Evolutionary conservation across 2,329 filamentous ascomycete species (phyloP).

Genomic region (Ophiocordyceps camponoti-saundersi): DNA sequence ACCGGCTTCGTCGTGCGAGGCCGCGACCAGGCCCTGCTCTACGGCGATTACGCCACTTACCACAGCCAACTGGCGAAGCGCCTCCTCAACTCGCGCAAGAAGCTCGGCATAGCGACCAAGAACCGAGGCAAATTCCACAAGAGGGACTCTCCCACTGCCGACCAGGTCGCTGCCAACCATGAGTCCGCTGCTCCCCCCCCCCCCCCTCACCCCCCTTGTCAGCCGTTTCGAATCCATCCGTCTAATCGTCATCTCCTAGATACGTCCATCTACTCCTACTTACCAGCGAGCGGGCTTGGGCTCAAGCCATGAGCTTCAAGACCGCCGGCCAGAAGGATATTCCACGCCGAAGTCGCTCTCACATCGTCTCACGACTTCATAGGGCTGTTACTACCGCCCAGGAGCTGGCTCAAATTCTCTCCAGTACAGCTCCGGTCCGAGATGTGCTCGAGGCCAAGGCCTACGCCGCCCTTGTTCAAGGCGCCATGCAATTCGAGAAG

Average conservation of each 20-base stretch:
- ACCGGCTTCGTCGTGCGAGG: constrained; percentile 67
- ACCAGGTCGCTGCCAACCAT: constrained; percentile 56
- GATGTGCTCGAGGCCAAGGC: constrained; percentile 76
- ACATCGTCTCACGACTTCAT: constrained; percentile 73
- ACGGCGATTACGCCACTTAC: constrained; percentile 81
- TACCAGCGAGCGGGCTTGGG: constrained; percentile 81
- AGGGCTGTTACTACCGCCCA: constrained; percentile 62
- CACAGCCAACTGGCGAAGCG: constrained; percentile 63
- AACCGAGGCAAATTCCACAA: constrained; percentile 73
- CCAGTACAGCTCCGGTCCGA: constrained; percentile 39
- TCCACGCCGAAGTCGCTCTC: constrained; percentile 61
- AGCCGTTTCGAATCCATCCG: neutral
- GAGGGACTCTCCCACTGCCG: constrained; percentile 52
- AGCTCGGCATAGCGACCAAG: constrained; percentile 66
- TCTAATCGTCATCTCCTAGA: constrained; percentile 24
- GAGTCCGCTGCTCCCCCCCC: constrained; percentile 37
- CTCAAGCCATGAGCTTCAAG: constrained; percentile 91
- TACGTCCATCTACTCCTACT: constrained; percentile 67
- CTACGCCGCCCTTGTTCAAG: constrained; percentile 62
- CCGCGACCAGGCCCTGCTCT: constrained; percentile 67
- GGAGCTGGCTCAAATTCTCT: constrained; percentile 48
- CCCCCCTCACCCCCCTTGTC: neutral
- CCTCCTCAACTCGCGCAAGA: constrained; percentile 69
- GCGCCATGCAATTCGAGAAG: constrained; percentile 72
- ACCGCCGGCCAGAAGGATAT: constrained; percentile 64